Evolutionary conservation across 1,284 basidiomycete species (phyloP), one percentile per base, ranked within the genome.

Genomic region (Ceratobasidium sp.): DNA sequence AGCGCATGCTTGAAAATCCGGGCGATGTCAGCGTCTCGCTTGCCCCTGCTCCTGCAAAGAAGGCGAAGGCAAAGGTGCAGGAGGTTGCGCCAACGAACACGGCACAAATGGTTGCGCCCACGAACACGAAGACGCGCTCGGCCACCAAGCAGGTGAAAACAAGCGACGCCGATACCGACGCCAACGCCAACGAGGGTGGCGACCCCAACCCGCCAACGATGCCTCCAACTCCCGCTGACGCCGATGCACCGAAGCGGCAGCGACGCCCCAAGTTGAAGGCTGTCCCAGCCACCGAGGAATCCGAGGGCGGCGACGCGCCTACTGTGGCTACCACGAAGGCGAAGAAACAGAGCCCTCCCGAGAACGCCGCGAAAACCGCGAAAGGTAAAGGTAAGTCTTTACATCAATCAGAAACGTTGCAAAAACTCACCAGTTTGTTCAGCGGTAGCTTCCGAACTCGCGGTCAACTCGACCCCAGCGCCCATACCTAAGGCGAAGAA

Each of bases 141-240:
- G 56, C 56, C 26, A 35, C 56, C 56, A 60, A 60, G 35, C 54
- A 56, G 54, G 54, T 31, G 8, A 56, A 26, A 28, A 53, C 54
- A 13, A 26, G 26, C 54, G 28, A 56, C 54, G 54, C 26, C 10
- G 31, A 11, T 23, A 33, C 26, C 35, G 31, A 35, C 31, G n/a
- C 13, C 56, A 60, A 35, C 13, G 39, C 39, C 56, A n/a, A 33
- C 17, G 28, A 60, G 31, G 56, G 26, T 35, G 35, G 15, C 15
- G n/a, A 60, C 23, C 13, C 3, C 17, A 35, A 35, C 56, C 56
- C 35, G 31, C 39, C 39, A 42, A 6, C 39, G 39, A 42, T 42
- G 39, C 39, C 39, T 13, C 39, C 39, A 13, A 42, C 39, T 42
- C 31, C 56, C 35, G 31, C 15, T 35, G 31, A 60, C 20, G 51